A percentile compares a stretch with the other conserved stretches of the same genome.
Evolutionary conservation across 768 basidiomycete genomes (phyloP).

Genomic region (Epithele typhae): DNA sequence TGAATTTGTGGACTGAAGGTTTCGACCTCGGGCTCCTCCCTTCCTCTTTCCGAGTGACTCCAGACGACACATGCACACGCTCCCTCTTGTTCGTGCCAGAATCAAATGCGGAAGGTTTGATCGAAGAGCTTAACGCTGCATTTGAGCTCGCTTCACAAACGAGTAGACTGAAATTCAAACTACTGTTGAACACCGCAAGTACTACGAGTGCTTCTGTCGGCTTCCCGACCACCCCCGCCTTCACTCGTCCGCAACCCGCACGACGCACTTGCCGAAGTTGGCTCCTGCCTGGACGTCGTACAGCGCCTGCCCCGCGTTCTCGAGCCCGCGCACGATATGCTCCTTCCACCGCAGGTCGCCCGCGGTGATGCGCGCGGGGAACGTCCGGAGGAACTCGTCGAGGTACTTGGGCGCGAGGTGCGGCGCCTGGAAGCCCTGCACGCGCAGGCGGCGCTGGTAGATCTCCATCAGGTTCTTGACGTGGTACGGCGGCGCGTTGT

Average conservation of each 20-base stretch:
- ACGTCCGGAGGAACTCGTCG: conserved; percentile 27
- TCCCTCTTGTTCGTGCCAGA: no score
- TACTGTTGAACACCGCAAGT: background rate
- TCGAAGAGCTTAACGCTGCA: no score
- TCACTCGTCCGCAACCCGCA: conserved; percentile 24
- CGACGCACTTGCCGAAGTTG: conserved; percentile 30
- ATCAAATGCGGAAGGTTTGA: no score
- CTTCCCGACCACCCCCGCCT: no score
- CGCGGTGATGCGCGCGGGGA: conserved; percentile 26
- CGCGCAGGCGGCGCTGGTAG: conserved; percentile 22
- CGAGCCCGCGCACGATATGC: conserved; percentile 25
- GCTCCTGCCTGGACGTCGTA: conserved; percentile 28
- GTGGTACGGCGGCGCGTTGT: conserved; percentile 19
- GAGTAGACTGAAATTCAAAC: no score
- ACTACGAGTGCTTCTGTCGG: background rate
- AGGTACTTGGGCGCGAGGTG: conserved; percentile 21
- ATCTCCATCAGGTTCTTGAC: conserved; percentile 26
- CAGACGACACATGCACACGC: no score
- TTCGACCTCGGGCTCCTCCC: no score
- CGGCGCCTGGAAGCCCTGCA: conserved; percentile 29
- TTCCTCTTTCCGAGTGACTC: no score
- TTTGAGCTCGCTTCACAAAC: no score
- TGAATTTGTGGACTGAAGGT: no score
- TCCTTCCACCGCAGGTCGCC: conserved; percentile 35
- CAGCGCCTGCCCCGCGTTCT: conserved; percentile 29